Conservation (phyloP, 441 rosid genomes). For the Arabidopsis lyrata region DNA sequence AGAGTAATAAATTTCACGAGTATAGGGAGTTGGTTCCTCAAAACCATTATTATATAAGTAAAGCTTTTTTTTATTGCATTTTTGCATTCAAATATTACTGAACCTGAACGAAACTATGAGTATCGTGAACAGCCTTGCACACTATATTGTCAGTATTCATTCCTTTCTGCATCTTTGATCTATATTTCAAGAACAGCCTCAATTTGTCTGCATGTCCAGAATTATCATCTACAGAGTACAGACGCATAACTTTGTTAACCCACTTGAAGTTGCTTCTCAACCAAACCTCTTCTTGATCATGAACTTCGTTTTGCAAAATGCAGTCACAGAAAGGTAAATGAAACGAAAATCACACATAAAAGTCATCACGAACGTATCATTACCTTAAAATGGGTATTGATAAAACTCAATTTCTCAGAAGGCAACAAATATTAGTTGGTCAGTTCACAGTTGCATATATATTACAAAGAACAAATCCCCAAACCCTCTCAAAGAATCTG, state of each 20-base stretch:
- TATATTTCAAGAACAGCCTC: background rate
- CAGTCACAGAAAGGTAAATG: background rate
- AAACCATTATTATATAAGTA: constrained; percentile 35
- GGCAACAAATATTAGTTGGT: constrained; percentile 11
- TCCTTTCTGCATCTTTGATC: background rate
- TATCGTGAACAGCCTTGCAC: constrained; percentile 7
- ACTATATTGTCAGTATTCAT: constrained; percentile 14
- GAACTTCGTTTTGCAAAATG: background rate
- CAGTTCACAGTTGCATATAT: constrained; percentile 25
- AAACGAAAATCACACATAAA: background rate
- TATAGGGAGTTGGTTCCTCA: constrained; percentile 15
- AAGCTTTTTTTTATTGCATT: constrained; percentile 4
- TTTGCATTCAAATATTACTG: background rate
- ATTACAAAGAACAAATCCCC: constrained; percentile 31
- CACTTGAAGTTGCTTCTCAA: background rate
- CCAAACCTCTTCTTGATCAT: background rate
- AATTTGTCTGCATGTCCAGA: background rate
- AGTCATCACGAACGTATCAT: background rate
- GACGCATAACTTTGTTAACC: no score
- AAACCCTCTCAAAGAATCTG: constrained; percentile 17
- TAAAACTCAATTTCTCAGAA: constrained; percentile 9
- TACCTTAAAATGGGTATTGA: constrained; percentile 5
- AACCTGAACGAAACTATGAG: constrained; percentile 23
- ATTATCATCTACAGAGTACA: background rate
- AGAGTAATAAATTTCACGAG: constrained; percentile 45